phyloP scores from a whole-genome alignment of 2,329 filamentous ascomycete genomes.

The Curvularia lunata region DNA sequence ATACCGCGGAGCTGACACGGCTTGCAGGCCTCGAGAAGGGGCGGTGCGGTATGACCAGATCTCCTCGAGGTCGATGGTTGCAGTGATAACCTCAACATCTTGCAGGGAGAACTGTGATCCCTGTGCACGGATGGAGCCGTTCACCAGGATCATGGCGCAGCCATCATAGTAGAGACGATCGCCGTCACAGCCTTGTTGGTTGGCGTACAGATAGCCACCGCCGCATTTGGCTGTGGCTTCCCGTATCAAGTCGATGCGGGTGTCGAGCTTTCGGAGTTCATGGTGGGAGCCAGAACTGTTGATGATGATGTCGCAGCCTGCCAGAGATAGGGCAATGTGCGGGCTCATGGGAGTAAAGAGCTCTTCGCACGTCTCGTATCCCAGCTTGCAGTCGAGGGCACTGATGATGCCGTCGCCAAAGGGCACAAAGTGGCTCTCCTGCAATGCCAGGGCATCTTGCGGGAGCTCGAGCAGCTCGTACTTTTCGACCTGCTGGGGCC shows the following conservation, averaged over 20 bases:
- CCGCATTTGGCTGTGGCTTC: slow-evolving; percentile 65
- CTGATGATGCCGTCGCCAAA: slow-evolving; percentile 73
- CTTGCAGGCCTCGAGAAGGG: slow-evolving; percentile 64
- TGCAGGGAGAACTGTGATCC: slow-evolving; percentile 68
- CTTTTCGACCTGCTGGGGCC: slow-evolving; percentile 62
- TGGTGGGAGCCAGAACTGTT: slow-evolving; percentile 67
- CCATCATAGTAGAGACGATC: slow-evolving; percentile 52
- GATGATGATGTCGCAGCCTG: slow-evolving; percentile 63
- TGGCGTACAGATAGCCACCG: slow-evolving; percentile 63
- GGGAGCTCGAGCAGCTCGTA: slow-evolving; percentile 59
- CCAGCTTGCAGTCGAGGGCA: slow-evolving; percentile 59
- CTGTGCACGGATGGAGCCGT: slow-evolving; percentile 69
- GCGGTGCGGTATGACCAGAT: slow-evolving; percentile 67
- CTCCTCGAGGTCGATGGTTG: slow-evolving; percentile 69
- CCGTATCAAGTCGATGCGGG: slow-evolving; percentile 67
- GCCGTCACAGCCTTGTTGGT: slow-evolving; percentile 61
- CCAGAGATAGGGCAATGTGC: slow-evolving; percentile 5
- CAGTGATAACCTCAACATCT: slow-evolving; percentile 60
- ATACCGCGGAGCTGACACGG: slow-evolving; percentile 58
- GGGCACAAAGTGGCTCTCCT: slow-evolving; percentile 62
- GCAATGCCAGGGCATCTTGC: slow-evolving; percentile 61
- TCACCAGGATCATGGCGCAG: slow-evolving; percentile 67
- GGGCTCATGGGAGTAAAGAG: slow-evolving; percentile 12
- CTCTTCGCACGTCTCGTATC: slow-evolving; percentile 15
- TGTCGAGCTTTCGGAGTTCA: slow-evolving; percentile 70